phyloP scores from a whole-genome alignment of 1,284 basidiomycete species.

The Ustilago loliicola region DNA sequence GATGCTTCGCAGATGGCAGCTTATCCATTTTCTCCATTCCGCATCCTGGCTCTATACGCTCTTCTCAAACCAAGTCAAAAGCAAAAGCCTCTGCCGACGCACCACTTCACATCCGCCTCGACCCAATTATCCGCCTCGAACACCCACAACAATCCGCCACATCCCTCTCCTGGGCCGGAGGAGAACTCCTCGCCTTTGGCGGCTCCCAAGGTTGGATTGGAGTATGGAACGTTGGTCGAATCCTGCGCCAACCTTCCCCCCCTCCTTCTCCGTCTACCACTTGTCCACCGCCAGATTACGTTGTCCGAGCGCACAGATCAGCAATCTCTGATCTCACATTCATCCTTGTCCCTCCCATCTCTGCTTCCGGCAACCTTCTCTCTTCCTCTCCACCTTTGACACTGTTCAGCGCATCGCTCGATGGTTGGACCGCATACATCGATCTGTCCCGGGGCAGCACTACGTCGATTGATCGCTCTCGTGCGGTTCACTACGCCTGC shows the following conservation, averaged over 20 bases:
- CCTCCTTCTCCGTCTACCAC: background rate
- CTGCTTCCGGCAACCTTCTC: conserved; percentile 9
- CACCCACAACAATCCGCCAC: conserved; percentile 25
- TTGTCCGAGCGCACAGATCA: conserved; percentile 29
- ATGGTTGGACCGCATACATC: conserved; percentile 18
- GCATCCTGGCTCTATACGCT: conserved; percentile 15
- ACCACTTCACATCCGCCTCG: conserved; percentile 25
- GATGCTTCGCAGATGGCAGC: conserved; percentile 51
- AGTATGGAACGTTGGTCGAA: conserved; percentile 34
- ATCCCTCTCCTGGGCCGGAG: conserved; percentile 46
- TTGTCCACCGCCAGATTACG: conserved; percentile 13
- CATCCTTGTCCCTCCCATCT: conserved; percentile 29
- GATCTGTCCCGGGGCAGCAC: conserved; percentile 9
- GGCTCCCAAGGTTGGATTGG: conserved; percentile 43
- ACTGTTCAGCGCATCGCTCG: conserved; percentile 28
- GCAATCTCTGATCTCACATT: conserved; percentile 33
- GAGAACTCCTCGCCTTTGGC: conserved; percentile 47
- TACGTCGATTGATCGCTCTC: conserved; percentile 22
- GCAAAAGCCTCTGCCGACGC: background rate
- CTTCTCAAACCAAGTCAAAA: background rate
- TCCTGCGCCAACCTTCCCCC: conserved; percentile 12
- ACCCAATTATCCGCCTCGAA: conserved; percentile 31
- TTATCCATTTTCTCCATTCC: conserved; percentile 45
- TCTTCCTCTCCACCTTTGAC: background rate
- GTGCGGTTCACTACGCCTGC: conserved; percentile 27